Conservation (phyloP, 83 land plant genomes). For the Diphasiastrum complanatum region DNA sequence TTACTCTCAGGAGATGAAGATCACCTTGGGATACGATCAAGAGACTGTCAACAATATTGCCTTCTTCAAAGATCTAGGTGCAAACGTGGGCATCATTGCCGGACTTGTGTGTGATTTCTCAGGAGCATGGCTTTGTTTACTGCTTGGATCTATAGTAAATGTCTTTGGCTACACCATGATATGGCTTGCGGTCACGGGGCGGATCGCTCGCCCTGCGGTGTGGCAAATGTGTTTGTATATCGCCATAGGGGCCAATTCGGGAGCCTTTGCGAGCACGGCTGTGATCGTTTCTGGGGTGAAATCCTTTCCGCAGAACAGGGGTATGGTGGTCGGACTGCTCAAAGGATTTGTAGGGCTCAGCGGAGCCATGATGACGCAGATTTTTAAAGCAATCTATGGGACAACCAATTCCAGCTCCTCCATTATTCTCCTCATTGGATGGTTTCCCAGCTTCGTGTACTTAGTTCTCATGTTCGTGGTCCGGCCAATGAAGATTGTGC, state of each 20-base stretch:
- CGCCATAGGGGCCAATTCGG: slow-evolving; percentile 30
- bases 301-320: slow-evolving; percentile 26
- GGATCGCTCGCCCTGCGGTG: slow-evolving; percentile 4
- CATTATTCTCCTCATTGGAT: slow-evolving; percentile 17
- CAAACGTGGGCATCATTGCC: slow-evolving; percentile 27
- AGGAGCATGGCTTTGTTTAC: slow-evolving; percentile 29
- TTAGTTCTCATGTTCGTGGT: slow-evolving; percentile 13
- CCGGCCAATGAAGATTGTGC: slow-evolving; percentile 6
- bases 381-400: slow-evolving; percentile 12
- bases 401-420: not conserved
- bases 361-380: slow-evolving; percentile 32
- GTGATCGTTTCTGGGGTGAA: slow-evolving; percentile 27
- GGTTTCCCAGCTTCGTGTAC: slow-evolving; percentile 16
- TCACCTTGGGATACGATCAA: slow-evolving; percentile 20
- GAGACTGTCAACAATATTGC: slow-evolving; percentile 20
- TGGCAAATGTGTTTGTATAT: slow-evolving; percentile 30
- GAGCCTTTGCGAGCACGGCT: slow-evolving; percentile 29
- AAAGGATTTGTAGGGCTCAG: slow-evolving; percentile 35
- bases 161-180: slow-evolving; percentile 31
- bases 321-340: slow-evolving; percentile 24
- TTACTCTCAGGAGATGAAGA: slow-evolving; percentile 24
- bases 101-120: slow-evolving; percentile 22
- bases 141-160: slow-evolving; percentile 34
- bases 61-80: slow-evolving; percentile 33
- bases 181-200: slow-evolving; percentile 35